phyloP scores from a whole-genome alignment of 83 land plant genomes.

The Larix sibirica region DNA sequence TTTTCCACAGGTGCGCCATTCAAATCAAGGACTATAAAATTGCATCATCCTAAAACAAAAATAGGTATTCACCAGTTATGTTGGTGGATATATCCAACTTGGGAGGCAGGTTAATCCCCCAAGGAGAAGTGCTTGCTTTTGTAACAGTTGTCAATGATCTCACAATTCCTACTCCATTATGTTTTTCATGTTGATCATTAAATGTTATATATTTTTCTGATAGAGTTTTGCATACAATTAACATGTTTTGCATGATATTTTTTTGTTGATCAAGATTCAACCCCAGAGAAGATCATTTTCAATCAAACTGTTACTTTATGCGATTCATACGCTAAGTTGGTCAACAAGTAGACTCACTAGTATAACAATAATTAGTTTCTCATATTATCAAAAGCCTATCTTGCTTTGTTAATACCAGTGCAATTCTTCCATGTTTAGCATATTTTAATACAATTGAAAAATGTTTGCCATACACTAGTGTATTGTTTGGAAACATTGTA shows the following conservation, averaged over 20 bases:
- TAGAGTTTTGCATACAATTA: not conserved
- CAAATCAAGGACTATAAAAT: not conserved
- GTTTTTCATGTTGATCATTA: not conserved
- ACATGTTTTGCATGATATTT: constrained; percentile 74
- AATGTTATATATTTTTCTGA: not conserved
- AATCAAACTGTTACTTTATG: constrained; percentile 91
- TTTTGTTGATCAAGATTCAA: constrained; percentile 76
- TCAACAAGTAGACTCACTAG: constrained; percentile 9
- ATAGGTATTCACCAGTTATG: not conserved
- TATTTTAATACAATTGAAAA: too few species aligned
- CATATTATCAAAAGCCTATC: too few species aligned
- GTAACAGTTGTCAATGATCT: not conserved
- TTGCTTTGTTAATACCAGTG: too few species aligned
- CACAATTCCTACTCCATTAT: not conserved
- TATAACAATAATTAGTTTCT: too few species aligned
- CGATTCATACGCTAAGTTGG: constrained; percentile 65
- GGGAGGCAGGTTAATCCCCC: not conserved
- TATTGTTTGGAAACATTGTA: too few species aligned
- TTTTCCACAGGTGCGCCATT: not conserved
- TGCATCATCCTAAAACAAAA: not conserved
- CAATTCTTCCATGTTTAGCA: too few species aligned
- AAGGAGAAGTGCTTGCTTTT: not conserved
- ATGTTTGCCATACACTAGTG: too few species aligned
- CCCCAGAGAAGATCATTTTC: constrained; percentile 79
- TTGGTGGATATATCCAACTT: not conserved